These are phyloP conservation scores for Hypoxylon perforatum DNA, from an alignment of 495 filamentous ascomycete species.

Conservation along the genomic window DNA sequence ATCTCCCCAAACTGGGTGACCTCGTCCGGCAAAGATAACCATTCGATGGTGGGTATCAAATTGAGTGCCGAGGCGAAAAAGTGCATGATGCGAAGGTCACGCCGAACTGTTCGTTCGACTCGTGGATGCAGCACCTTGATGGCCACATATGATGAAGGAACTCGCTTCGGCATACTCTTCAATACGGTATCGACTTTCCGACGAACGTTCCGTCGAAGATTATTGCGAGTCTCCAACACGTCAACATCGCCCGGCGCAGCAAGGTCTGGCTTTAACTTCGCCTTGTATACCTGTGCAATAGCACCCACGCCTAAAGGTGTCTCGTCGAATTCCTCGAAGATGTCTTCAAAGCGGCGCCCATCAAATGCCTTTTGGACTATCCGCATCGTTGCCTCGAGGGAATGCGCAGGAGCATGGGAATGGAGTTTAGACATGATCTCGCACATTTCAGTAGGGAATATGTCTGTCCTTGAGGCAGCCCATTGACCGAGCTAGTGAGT, in stretches of 20 bases:
- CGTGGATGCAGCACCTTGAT: conserved; percentile 96
- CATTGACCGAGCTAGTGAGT: conserved; percentile 88
- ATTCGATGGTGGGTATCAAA: conserved; percentile 92
- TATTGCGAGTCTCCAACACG: conserved; percentile 60
- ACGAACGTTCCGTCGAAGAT: conserved; percentile 73
- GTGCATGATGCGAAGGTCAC: conserved; percentile 91
- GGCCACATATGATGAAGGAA: conserved; percentile 93
- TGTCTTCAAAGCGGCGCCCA: conserved; percentile 82
- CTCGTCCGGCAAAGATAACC: conserved; percentile 96
- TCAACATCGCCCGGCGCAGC: conserved; percentile 69
- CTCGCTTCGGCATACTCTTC: conserved; percentile 83
- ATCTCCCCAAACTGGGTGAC: conserved; percentile 95
- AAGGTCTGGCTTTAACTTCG: conserved; percentile 86
- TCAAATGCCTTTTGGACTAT: conserved; percentile 85
- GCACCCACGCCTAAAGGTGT: conserved; percentile 92
- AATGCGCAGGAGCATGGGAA: conserved; percentile 92
- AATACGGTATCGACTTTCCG: conserved; percentile 87
- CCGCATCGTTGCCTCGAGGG: conserved; percentile 79
- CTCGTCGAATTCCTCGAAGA: conserved; percentile 97
- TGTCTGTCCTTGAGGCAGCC: conserved; percentile 96
- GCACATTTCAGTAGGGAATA: conserved; percentile 96
- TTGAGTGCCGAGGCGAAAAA: conserved; percentile 92
- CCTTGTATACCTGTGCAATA: conserved; percentile 98
- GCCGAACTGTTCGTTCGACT: conserved; percentile 86
- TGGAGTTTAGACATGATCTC: conserved; percentile 93